Base-by-base conservation (phyloP, 1,284 basidiomycete genomes). In the Mixia osmundae region DNA sequence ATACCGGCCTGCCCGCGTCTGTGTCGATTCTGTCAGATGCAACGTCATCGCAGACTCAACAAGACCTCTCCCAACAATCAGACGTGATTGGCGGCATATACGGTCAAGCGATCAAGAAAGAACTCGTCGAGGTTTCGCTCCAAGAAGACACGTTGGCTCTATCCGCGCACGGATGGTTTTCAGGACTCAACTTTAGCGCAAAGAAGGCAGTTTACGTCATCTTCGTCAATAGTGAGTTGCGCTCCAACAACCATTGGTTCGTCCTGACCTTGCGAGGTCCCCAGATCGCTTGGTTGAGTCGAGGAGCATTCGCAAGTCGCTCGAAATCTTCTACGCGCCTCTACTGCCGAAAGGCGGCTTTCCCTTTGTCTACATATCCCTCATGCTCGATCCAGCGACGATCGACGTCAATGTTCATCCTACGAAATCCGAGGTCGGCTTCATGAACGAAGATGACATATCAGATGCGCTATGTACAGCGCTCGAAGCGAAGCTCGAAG, bases 351-450 rank as follows among this genome's bases (percentile, higher is more conserved):
- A 94, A 57, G 87, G 87, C 8, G 61, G 75, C 1, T 76, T 64
- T 25, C 85, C 91, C 0, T 97, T 89, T 58, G 66, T 91, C 12
- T 97, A 97, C 54, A 62, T 95, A 27, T 82, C 80, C 44, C 57
- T 97, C 25, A 62, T 72, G 23, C 74, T 97, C 44, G 72, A 83
- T 39, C 82, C 87, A 0, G 66, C 70, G 24, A 72, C 76, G 21
- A 74, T 99, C 8, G 91, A 99, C 50, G 87, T 95, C 39, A 97
- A 97, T 49, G 87, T 97, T 0, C 89, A 95, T 54, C 91, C 91
- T 0, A 97, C 91, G 1, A 97, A 99, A 56, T 75, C 77, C 25
- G 87, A 95, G 55, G 62, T 63, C 30, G 61, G 53, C 47, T 97
- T 97, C 50, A 59, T 95, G 37, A 71, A 94, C 46, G 83, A 97